Conservation (phyloP, 345 rosid genomes). For the Citrus sinensis region DVS_A1.0 CM039166.1:10177001-10177500, state of each 20-base stretch:
- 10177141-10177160: not conserved
- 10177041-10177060: constrained; percentile 27
- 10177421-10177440: constrained; percentile 72
- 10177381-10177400: constrained; percentile 65
- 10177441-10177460: constrained; percentile 62
- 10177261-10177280: constrained; percentile 40
- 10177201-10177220: constrained; percentile 40
- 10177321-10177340: constrained; percentile 84
- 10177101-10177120: too few relatives aligned
- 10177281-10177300: constrained; percentile 36
- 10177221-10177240: constrained; percentile 52
- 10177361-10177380: constrained; percentile 67
- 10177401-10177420: constrained; percentile 71
- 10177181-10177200: constrained; percentile 43
- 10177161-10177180: constrained; percentile 1
- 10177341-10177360: constrained; percentile 77
- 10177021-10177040: constrained; percentile 42
- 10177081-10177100: constrained; percentile 16
- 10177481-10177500: constrained; percentile 77
- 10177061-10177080: constrained; percentile 23
- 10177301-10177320: constrained; percentile 25
- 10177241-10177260: constrained; percentile 46
- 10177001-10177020: constrained; percentile 30
- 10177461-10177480: constrained; percentile 64
- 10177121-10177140: not conserved